Evolutionary conservation across 2,329 filamentous ascomycete species (phyloP).

Genomic region (Coleophoma crateriformis): DNA sequence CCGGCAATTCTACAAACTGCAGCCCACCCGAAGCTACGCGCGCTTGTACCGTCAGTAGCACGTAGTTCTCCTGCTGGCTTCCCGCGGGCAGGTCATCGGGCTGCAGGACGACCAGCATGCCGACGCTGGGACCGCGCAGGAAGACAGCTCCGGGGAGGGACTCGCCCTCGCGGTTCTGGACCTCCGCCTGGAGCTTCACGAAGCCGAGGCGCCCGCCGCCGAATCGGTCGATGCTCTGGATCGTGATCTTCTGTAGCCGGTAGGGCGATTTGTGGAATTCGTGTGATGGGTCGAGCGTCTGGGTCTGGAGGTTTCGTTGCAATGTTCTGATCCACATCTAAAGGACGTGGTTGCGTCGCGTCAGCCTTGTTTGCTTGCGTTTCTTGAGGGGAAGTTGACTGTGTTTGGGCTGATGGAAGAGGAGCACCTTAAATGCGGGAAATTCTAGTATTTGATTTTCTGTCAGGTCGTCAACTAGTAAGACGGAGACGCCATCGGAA

Average conservation of each 20-base stretch:
- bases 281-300: slow-evolving; percentile 34
- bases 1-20: slow-evolving; percentile 50
- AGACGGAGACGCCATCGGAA: slow-evolving; percentile 33
- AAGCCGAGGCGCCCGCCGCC: slow-evolving; percentile 43
- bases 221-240: slow-evolving; percentile 51
- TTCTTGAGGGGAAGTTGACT: too few relatives aligned
- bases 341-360: neutral
- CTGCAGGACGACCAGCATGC: slow-evolving; percentile 40
- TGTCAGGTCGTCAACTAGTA: slow-evolving; percentile 37
- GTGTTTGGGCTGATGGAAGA: too few relatives aligned
- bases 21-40: slow-evolving; percentile 50
- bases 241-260: slow-evolving; percentile 39
- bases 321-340: slow-evolving; percentile 20
- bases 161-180: slow-evolving; percentile 43
- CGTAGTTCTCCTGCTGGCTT: slow-evolving; percentile 43
- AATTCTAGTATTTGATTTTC: slow-evolving; percentile 40
- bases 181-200: slow-evolving; percentile 44
- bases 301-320: slow-evolving; percentile 14
- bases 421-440: slow-evolving; percentile 41
- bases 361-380: too few relatives aligned
- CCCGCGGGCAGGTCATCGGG: slow-evolving; percentile 39
- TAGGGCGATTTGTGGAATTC: slow-evolving; percentile 49
- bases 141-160: slow-evolving; percentile 48
- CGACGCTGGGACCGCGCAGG: slow-evolving; percentile 55
- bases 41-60: slow-evolving; percentile 54